Conservation (phyloP, 1,139 yeast genomes). For the Geotrichum klebahnii region DNA sequence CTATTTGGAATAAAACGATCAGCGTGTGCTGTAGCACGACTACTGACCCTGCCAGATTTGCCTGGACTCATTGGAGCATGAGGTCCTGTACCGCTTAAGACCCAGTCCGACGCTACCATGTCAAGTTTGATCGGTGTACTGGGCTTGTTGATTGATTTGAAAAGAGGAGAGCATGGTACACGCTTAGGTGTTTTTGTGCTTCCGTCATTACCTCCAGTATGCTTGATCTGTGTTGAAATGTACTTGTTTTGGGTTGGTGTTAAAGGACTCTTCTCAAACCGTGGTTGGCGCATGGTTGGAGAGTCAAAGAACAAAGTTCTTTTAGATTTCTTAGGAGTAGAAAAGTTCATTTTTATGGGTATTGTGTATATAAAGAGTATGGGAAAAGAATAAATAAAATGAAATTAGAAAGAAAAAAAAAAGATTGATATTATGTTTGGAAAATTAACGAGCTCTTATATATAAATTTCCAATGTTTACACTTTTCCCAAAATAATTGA, state of each 20-base stretch:
- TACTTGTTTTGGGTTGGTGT: conserved; percentile 14
- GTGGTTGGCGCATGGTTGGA: conserved; percentile 26
- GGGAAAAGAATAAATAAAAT: conserved; percentile 18
- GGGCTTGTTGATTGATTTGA: conserved; percentile 23
- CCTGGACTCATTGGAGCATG: conserved; percentile 19
- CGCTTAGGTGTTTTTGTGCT: conserved; percentile 16
- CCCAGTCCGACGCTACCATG: conserved; percentile 40
- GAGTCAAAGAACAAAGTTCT: conserved; percentile 29
- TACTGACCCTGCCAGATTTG: conserved; percentile 30
- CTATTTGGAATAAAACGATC: conserved; percentile 52
- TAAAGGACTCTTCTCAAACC: conserved; percentile 23
- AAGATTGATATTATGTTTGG: conserved; percentile 10
- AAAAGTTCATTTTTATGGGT: conserved; percentile 26
- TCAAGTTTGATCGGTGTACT: conserved; percentile 48
- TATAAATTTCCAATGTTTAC: conserved; percentile 10
- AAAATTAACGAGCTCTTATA: conserved; percentile 12
- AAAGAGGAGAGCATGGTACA: conserved; percentile 19
- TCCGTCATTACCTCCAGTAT: neutral
- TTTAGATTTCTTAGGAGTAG: conserved; percentile 32
- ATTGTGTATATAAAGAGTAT: conserved; percentile 9
- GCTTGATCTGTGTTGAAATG: conserved; percentile 16
- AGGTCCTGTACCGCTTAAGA: conserved; percentile 22
- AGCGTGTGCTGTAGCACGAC: conserved; percentile 35
- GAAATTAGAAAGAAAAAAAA: conserved; percentile 11
- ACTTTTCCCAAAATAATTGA: conserved; percentile 7